Percentiles rank a stretch among this genome's conserved stretches.
Conservation (phyloP, 768 basidiomycete genomes). For the Clavulina sp. region DNA sequence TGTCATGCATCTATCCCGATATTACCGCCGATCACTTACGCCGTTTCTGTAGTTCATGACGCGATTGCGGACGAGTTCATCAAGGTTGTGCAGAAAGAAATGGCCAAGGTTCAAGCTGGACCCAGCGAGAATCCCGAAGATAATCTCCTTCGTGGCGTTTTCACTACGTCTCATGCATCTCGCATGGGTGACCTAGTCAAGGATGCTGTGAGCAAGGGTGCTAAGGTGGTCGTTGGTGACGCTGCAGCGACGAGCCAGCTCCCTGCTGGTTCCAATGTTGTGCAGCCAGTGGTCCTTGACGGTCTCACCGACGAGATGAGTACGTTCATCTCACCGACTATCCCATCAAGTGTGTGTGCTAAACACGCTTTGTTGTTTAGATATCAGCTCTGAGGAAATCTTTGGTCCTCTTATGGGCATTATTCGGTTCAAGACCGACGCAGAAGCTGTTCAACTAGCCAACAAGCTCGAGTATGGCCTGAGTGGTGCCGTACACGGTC, state of each 20-base stretch:
- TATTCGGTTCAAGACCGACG: constrained; percentile 69
- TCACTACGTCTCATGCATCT: constrained; percentile 8
- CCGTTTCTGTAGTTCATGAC: constrained; percentile 36
- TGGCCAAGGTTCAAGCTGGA: not conserved
- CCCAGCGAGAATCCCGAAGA: not conserved
- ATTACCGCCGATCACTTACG: constrained; percentile 49
- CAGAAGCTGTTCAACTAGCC: constrained; percentile 66
- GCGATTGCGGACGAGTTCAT: constrained; percentile 15
- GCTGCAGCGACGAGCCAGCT: constrained; percentile 73
- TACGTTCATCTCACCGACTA: constrained; percentile 32
- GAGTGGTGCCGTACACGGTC: not conserved
- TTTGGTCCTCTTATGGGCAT: constrained; percentile 87
- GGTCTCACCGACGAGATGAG: constrained; percentile 60
- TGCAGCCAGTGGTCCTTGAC: constrained; percentile 44
- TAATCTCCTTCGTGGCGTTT: constrained; percentile 12
- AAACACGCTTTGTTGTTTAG: not conserved
- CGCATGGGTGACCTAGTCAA: constrained; percentile 9
- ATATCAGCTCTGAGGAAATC: constrained; percentile 32
- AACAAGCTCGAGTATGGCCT: constrained; percentile 85
- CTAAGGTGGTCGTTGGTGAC: constrained; percentile 57
- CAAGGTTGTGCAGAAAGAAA: constrained; percentile 1
- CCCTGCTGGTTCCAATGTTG: constrained; percentile 5
- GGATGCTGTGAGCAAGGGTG: constrained; percentile 35
- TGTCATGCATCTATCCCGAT: constrained; percentile 70
- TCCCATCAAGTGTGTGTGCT: constrained; percentile 39